Evolutionary conservation across 1,139 yeast genomes (phyloP).

Genomic region (Suhomyces choctaworum): DNA sequence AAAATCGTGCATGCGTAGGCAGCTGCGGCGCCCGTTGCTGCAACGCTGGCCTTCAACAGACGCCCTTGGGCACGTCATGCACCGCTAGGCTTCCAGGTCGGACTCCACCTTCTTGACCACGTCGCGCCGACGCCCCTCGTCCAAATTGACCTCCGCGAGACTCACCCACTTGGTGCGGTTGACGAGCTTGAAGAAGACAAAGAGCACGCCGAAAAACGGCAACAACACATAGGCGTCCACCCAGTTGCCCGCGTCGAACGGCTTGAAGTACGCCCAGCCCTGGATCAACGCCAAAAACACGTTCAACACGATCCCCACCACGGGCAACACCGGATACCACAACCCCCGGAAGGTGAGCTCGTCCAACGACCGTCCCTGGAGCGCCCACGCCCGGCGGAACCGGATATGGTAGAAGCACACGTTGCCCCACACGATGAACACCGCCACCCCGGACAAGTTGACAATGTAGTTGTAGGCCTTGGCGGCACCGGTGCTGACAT

Average conservation of each 20-base stretch:
- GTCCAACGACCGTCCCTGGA: constrained; percentile 45
- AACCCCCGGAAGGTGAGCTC: constrained; percentile 57
- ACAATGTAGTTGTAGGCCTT: constrained; percentile 55
- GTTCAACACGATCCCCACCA: constrained; percentile 52
- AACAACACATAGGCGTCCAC: constrained; percentile 66
- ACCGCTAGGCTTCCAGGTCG: background rate
- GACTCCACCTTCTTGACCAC: constrained; percentile 5
- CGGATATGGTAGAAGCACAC: constrained; percentile 47
- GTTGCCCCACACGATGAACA: constrained; percentile 54
- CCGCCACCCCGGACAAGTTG: constrained; percentile 56
- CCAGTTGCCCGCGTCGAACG: constrained; percentile 59
- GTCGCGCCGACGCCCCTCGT: constrained; percentile 40
- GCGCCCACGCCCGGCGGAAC: constrained; percentile 51
- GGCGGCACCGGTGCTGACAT: constrained; percentile 53
- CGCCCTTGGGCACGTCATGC: too few relatives aligned
- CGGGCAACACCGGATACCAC: constrained; percentile 55
- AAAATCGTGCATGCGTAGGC: too few relatives aligned
- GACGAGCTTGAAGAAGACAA: constrained; percentile 40
- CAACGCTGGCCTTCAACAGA: too few relatives aligned
- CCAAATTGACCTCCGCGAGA: constrained; percentile 47
- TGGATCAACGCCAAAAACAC: constrained; percentile 60
- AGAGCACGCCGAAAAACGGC: constrained; percentile 54
- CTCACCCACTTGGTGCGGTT: constrained; percentile 47
- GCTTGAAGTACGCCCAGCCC: constrained; percentile 67
- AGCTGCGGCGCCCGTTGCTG: too few relatives aligned